A percentile compares a stretch with the other conserved stretches of the same genome.
Evolutionary conservation across 1,284 basidiomycete genomes (phyloP).

Genomic region (Porogramme epimiltina): DNA sequence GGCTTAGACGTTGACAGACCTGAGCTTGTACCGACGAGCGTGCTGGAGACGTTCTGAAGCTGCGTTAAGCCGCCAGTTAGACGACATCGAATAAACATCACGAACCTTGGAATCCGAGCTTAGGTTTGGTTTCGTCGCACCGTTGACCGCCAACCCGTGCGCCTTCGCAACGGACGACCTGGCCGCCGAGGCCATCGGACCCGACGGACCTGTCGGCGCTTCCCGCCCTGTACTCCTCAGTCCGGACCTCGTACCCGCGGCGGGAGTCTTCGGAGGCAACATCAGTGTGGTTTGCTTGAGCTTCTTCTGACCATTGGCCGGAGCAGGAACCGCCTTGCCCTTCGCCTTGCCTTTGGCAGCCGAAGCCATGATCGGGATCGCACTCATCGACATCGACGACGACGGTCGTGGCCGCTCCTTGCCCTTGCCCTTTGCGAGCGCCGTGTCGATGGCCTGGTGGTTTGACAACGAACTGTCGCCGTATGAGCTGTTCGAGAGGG

Average conservation of each 20-base stretch:
- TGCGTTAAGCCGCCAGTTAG: too few relatives aligned
- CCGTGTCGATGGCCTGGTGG: not conserved
- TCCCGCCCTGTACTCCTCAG: not conserved
- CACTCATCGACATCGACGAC: conserved; percentile 1
- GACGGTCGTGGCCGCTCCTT: not conserved
- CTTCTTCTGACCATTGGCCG: conserved; percentile 6
- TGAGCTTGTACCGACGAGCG: too few relatives aligned
- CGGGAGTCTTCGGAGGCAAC: conserved; percentile 21
- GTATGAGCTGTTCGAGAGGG: conserved; percentile 16
- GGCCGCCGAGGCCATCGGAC: too few relatives aligned
- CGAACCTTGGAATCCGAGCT: too few relatives aligned
- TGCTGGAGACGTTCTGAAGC: too few relatives aligned
- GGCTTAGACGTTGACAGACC: too few relatives aligned
- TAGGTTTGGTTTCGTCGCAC: too few relatives aligned
- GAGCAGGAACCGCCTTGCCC: not conserved
- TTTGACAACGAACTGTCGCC: conserved; percentile 20
- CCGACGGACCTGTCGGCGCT: too few relatives aligned
- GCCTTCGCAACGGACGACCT: too few relatives aligned
- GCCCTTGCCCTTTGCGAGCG: not conserved
- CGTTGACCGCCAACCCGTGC: too few relatives aligned
- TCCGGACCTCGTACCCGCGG: not conserved
- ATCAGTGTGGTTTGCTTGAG: conserved; percentile 24
- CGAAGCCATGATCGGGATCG: not conserved
- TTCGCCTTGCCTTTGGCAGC: not conserved
- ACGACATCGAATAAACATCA: too few relatives aligned